These are phyloP conservation scores for Lactarius pseudohatsudake DNA, from an alignment of 768 basidiomycete genomes.

Conservation along the genomic window DNA sequence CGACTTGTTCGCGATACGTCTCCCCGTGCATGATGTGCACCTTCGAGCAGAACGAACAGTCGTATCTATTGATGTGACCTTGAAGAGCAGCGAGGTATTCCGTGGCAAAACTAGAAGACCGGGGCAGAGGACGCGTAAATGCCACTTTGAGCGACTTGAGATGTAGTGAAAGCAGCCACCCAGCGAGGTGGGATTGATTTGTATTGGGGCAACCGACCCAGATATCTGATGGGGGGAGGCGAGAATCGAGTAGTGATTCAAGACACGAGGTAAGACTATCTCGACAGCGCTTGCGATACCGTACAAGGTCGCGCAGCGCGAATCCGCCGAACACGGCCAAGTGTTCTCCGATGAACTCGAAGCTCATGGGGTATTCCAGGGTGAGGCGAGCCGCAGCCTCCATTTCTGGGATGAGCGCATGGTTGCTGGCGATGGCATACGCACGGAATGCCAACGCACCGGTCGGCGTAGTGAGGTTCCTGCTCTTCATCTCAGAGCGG, in stretches of 20 bases:
- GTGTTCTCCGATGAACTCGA: conserved; percentile 13
- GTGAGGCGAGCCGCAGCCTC: conserved; percentile 9
- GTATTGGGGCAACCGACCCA: conserved; percentile 14
- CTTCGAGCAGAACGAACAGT: conserved; percentile 17
- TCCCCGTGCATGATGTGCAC: conserved; percentile 10
- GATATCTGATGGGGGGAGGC: conserved; percentile 12
- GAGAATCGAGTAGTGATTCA: conserved; percentile 14
- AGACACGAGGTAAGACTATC: conserved; percentile 4
- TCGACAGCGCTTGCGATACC: conserved; percentile 18
- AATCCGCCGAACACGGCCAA: conserved; percentile 5
- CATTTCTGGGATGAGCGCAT: conserved; percentile 9
- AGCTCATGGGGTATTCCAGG: conserved; percentile 16
- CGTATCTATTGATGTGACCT: not conserved
- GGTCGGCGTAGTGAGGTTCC: conserved; percentile 8
- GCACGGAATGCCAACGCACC: conserved; percentile 22
- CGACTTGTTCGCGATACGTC: conserved; percentile 8
- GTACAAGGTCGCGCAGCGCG: conserved; percentile 10
- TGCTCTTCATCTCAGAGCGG: conserved; percentile 3
- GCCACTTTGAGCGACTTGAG: not conserved
- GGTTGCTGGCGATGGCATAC: conserved; percentile 23
- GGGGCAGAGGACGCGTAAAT: not conserved
- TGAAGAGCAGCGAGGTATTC: conserved; percentile 14
- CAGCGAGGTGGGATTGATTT: not conserved
- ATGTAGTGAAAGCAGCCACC: not conserved
- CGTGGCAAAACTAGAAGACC: not conserved